Evolutionary conservation across 1,284 basidiomycete species (phyloP), one percentile per base, ranked within the genome.

Genomic region (Rhodotorula sp.): DNA sequence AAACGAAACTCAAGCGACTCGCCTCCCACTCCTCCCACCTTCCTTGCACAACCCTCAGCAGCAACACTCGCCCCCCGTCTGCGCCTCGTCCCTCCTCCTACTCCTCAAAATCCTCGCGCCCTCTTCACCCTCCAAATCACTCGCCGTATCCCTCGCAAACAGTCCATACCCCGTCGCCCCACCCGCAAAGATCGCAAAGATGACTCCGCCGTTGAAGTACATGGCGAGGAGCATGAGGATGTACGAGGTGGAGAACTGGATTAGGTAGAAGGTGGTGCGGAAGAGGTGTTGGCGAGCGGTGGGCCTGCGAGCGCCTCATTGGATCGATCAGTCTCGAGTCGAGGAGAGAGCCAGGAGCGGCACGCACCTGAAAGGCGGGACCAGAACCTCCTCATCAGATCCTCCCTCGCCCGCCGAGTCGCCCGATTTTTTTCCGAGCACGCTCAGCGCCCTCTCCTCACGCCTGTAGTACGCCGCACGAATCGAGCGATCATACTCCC

Each of bases 401-500:
- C 27, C n/a, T 22, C 39, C 29, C 34, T 34, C 22, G 10, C n/a
- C 29, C 46, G 29, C 22, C 29, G 22, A 48, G 22, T 27, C 17
- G 17, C n/a, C 24, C 5, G n/a, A 39, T 58, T 52, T 64, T 39
- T 63, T 65, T 47, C 67, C 68, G 11, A 66, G 49, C 8, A 67
- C 74, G 4, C 54, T 52, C 1, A 63, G 39, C 11, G 62, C 63
- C 2, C 34, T 46, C 34, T 34, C 46, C 34, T 74, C 65, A 8
- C 68, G 61, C 39, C 62, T 67, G 36, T 64, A 64, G 63, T 73
- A 69, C 2, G 70, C 70, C 8, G 68, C 59, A 11, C 77, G 71
- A 59, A 82, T 68, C n/a, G 73, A 64, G 44, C 80, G 72, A 70
- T 83, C 82, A 72, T 81, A 82, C 68, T 81, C 80, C 61, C 82